Conservation (phyloP, 164 flowering plant species). For the Chloranthus sessilifolius region DNA sequence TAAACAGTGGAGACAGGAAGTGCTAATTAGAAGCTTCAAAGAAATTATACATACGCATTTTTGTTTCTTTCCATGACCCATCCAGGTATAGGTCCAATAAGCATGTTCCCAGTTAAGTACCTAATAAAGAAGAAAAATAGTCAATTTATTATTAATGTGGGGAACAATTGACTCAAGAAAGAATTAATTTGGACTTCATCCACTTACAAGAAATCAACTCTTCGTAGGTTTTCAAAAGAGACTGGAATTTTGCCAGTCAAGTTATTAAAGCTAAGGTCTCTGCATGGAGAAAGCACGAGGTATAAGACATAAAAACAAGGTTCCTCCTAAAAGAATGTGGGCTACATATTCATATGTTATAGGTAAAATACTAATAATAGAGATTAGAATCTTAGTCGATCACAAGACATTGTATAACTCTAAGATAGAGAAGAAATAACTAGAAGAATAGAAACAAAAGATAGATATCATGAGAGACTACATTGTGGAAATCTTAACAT, state of each 20-base stretch:
- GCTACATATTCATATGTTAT: too few relatives aligned
- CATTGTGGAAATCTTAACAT: too few relatives aligned
- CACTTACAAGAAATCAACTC: slow-evolving; percentile 56
- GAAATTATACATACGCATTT: slow-evolving; percentile 39
- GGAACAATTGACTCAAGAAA: not conserved
- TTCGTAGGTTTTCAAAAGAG: slow-evolving; percentile 32
- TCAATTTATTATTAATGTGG: not conserved
- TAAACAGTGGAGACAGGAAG: not conserved
- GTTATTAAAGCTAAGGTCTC: slow-evolving; percentile 71
- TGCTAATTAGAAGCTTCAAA: slow-evolving; percentile 2
- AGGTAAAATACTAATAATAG: too few relatives aligned
- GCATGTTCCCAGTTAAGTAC: slow-evolving; percentile 61
- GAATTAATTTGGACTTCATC: not conserved
- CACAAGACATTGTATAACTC: too few relatives aligned
- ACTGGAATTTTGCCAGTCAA: slow-evolving; percentile 58
- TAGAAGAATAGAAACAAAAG: too few relatives aligned
- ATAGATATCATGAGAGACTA: too few relatives aligned
- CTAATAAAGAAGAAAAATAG: slow-evolving; percentile 21
- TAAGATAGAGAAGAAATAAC: too few relatives aligned
- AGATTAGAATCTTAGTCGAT: too few relatives aligned
- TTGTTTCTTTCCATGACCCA: slow-evolving; percentile 49
- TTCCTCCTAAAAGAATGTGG: too few relatives aligned
- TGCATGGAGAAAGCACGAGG: slow-evolving; percentile 24
- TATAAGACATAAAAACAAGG: too few relatives aligned
- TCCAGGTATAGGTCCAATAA: slow-evolving; percentile 52